Evolutionary conservation across 2,329 filamentous ascomycete genomes (phyloP).

Genomic region (Pseudogymnoascus verrucosus): DNA sequence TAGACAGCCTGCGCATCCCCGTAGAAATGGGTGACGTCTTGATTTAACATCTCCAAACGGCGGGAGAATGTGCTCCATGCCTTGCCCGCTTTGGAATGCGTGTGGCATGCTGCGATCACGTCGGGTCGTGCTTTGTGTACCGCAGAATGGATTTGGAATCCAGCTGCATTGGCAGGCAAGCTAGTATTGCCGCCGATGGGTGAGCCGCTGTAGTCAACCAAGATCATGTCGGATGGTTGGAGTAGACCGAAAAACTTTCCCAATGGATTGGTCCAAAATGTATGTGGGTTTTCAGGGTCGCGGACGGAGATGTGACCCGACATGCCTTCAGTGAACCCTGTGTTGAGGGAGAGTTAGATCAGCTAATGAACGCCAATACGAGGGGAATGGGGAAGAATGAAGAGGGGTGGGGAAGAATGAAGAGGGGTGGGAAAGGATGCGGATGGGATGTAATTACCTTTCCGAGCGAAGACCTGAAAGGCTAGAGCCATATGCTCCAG

Average conservation of each 20-base stretch:
- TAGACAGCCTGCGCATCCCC: constrained; percentile 24
- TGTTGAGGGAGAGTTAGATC: too few species aligned
- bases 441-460: constrained; percentile 17
- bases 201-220: constrained; percentile 34
- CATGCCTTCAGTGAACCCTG: constrained; percentile 31
- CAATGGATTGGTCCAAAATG: constrained; percentile 18
- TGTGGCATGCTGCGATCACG: constrained; percentile 15
- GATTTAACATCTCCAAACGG: constrained; percentile 17
- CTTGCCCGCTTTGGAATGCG: constrained; percentile 13
- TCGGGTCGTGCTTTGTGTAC: constrained; percentile 12
- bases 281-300: constrained; percentile 17
- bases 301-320: constrained; percentile 33
- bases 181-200: constrained; percentile 31
- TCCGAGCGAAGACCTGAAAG: constrained; percentile 36
- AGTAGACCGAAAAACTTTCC: constrained; percentile 22
- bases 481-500: constrained; percentile 37
- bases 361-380: too few species aligned
- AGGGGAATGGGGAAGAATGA: too few species aligned
- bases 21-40: constrained; percentile 34
- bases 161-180: constrained; percentile 13
- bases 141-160: constrained; percentile 16
- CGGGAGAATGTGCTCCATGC: constrained; percentile 15
- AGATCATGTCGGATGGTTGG: constrained; percentile 38
- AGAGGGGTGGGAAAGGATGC: too few species aligned
- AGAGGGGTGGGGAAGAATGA: too few species aligned